These are phyloP conservation scores for Epithele typhae DNA, from an alignment of 768 basidiomycete species.

Conservation along the genomic window DNA sequence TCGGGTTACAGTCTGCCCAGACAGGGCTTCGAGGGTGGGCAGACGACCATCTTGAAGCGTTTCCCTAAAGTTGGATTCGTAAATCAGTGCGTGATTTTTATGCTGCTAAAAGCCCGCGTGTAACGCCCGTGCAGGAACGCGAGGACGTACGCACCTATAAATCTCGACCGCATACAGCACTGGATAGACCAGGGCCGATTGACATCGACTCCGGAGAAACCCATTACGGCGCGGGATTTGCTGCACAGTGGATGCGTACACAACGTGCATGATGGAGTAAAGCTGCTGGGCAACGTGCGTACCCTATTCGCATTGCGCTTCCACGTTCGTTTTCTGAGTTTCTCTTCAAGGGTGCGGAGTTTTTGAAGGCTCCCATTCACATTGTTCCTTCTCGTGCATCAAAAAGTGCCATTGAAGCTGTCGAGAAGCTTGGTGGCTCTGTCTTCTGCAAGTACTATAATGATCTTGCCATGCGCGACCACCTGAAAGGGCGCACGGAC, in stretches of 20 bases:
- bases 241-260: slow-evolving; percentile 87
- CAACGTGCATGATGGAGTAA: slow-evolving; percentile 85
- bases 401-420: slow-evolving; percentile 76
- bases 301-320: slow-evolving; percentile 17
- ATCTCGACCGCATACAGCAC: slow-evolving; percentile 82
- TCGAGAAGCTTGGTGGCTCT: slow-evolving; percentile 78
- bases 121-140: slow-evolving; percentile 52
- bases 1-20: slow-evolving; percentile 81
- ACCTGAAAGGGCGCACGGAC: slow-evolving; percentile 67
- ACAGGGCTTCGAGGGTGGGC: slow-evolving; percentile 92
- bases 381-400: slow-evolving; percentile 84
- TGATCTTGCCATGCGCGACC: slow-evolving; percentile 74
- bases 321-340: too few relatives aligned
- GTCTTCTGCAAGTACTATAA: slow-evolving; percentile 94
- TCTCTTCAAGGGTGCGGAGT: slow-evolving; percentile 64
- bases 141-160: slow-evolving; percentile 77
- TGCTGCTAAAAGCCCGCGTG: not conserved
- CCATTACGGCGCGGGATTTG: slow-evolving; percentile 85
- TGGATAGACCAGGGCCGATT: slow-evolving; percentile 89
- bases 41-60: slow-evolving; percentile 85
- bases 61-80: slow-evolving; percentile 95
- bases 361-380: slow-evolving; percentile 68
- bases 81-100: slow-evolving; percentile 64
- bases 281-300: slow-evolving; percentile 77
- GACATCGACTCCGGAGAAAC: slow-evolving; percentile 67